phyloP scores from a whole-genome alignment of 2,329 filamentous ascomycete species.

The Coniochaeta sp. region DNA sequence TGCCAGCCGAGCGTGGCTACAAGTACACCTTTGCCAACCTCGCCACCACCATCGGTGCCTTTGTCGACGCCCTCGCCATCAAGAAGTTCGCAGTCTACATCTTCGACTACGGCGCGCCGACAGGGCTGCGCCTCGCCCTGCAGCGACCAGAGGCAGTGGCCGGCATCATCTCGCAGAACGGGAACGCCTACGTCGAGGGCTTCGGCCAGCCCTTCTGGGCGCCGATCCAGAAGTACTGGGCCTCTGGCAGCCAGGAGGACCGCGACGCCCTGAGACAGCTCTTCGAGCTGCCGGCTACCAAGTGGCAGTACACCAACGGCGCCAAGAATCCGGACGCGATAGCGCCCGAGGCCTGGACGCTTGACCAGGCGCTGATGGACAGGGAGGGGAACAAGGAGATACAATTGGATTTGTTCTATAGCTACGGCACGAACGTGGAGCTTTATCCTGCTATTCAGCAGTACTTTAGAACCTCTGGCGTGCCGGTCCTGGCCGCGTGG shows the following conservation, averaged over 20 bases:
- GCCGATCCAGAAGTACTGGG: slow-evolving; percentile 38
- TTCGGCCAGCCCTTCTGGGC: slow-evolving; percentile 42
- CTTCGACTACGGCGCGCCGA: slow-evolving; percentile 56
- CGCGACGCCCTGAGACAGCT: slow-evolving; percentile 24
- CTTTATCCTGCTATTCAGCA: slow-evolving; percentile 48
- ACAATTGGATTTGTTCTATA: slow-evolving; percentile 49
- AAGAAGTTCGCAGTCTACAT: slow-evolving; percentile 46
- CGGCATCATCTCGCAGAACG: slow-evolving; percentile 51
- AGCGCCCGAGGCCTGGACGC: slow-evolving; percentile 35
- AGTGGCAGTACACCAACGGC: slow-evolving; percentile 36
- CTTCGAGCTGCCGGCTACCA: slow-evolving; percentile 30
- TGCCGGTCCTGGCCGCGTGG: slow-evolving; percentile 51
- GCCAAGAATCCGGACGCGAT: slow-evolving; percentile 23
- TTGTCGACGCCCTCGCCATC: slow-evolving; percentile 38
- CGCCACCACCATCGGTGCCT: slow-evolving; percentile 35
- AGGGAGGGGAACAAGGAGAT: slow-evolving; percentile 40
- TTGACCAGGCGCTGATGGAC: slow-evolving; percentile 45
- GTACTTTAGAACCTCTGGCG: slow-evolving; percentile 40
- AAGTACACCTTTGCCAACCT: slow-evolving; percentile 47
- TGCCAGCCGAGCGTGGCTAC: slow-evolving; percentile 32
- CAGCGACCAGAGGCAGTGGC: slow-evolving; percentile 35
- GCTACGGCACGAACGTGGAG: slow-evolving; percentile 46
- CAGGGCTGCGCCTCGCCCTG: slow-evolving; percentile 44
- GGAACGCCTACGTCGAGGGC: slow-evolving; percentile 52
- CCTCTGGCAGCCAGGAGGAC: slow-evolving; percentile 21